Evolutionary conservation across 169 alveolate genomes (phyloP), one percentile per base, ranked within the genome.

Genomic region (Plasmodium gonderi): DNA sequence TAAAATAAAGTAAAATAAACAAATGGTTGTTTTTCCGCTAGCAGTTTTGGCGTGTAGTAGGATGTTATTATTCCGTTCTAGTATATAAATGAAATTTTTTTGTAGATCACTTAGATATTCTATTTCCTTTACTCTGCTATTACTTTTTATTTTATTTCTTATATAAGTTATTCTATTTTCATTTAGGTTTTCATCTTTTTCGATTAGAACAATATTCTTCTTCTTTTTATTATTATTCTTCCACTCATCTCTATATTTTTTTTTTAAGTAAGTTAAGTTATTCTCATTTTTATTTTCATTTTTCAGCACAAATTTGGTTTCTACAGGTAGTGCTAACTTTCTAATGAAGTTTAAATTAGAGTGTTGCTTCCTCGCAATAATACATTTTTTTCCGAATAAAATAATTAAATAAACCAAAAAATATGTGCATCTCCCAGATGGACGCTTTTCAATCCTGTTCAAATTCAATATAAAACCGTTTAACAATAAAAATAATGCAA

Each of bases 21-120:
- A 75, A 44, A 87, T 87, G 12, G 93, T 87, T 51, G 93, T 87
- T 74, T 87, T 87, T 75, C 93, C 93, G 68, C 93, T 87, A 14
- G 93, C 40, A 44, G 93, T 87, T 45, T 87, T 87, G 26, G 93
- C 85, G 47, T 87, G 93, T 23, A 87, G 54, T 51, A 87, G 42
- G 5, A 87, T 23, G 79, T 87, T 87, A 75, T 87, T 87, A 65
- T 87, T 74, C 42, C 93, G 26, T 42, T 87, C 93, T 33, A 87
- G 64, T 29, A 87, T 31, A 44, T 87, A 87, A 2, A 87, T 87
- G 33, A 87, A 76, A 87, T 74, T 87, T 47, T 75, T 87, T 74
- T 87, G 93, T n/a, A 87, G 42, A 78, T 87, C 45, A 23, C 89
- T 87, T 45, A 87, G 33, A 67, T 49, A 67, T 54, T 87, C 29